Evolutionary conservation across 2,329 filamentous ascomycete genomes (phyloP).

Genomic region (Phialocephala subalpina): DNA sequence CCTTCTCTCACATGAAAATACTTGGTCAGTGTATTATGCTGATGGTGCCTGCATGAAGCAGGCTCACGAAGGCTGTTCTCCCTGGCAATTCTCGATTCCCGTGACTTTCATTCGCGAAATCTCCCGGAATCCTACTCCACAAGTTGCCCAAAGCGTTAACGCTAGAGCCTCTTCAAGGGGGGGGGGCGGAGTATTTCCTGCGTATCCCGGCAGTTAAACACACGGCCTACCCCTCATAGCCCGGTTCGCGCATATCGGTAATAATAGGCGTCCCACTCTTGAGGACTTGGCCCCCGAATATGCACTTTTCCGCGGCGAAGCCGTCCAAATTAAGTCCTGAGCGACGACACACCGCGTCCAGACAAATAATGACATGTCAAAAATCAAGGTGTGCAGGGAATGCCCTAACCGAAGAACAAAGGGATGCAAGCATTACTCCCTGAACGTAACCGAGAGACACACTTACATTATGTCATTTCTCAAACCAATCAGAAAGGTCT

Average conservation of each 20-base stretch:
- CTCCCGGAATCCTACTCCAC: not conserved
- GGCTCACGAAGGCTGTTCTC: not conserved
- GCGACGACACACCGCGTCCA: not conserved
- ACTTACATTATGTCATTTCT: not conserved
- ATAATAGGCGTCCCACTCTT: not conserved
- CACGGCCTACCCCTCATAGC: too few relatives aligned
- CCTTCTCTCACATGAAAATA: not conserved
- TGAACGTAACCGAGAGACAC: not conserved
- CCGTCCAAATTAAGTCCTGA: not conserved
- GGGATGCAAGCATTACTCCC: not conserved
- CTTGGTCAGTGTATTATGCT: not conserved
- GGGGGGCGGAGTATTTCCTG: slow-evolving; percentile 3
- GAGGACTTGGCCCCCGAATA: not conserved
- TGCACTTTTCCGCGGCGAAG: not conserved
- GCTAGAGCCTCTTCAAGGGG: not conserved
- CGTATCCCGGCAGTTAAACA: not conserved
- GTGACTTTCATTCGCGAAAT: not conserved
- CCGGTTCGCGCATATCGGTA: not conserved
- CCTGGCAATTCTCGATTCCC: not conserved
- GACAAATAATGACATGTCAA: slow-evolving; percentile 5
- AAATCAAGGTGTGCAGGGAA: not conserved
- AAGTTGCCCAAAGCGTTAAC: not conserved
- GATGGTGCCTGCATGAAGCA: too few relatives aligned
- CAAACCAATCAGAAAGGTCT: not conserved
- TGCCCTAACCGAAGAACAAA: not conserved